Percentiles rank a stretch among this genome's conserved stretches.
phyloP scores from a whole-genome alignment of 768 basidiomycete species.

The Pisolithus albus region DNA sequence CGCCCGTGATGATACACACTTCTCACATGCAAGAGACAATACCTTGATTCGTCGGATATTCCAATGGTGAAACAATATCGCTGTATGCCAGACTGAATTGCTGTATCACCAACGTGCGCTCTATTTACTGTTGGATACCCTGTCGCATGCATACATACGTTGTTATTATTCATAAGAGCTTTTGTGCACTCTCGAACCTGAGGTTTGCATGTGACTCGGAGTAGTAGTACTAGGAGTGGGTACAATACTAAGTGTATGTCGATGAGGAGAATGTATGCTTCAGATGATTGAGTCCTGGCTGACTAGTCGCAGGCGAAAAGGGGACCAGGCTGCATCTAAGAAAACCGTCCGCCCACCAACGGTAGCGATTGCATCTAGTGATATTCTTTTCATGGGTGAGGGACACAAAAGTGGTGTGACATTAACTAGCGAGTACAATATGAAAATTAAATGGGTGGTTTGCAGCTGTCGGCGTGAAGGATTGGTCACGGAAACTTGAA shows the following conservation, averaged over 20 bases:
- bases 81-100: constrained; percentile 15
- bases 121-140: constrained; percentile 27
- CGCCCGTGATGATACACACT: constrained; percentile 26
- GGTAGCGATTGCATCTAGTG: too few relatives aligned
- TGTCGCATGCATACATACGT: constrained; percentile 28
- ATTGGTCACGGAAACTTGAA: constrained; percentile 22
- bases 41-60: constrained; percentile 47
- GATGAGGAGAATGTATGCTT: too few relatives aligned
- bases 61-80: constrained; percentile 29
- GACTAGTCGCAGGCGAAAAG: too few relatives aligned
- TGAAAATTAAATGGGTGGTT: constrained; percentile 1
- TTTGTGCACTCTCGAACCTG: neutral
- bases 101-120: constrained; percentile 23
- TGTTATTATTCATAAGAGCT: constrained; percentile 1
- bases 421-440: constrained; percentile 3
- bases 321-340: too few relatives aligned
- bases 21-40: constrained; percentile 33
- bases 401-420: too few relatives aligned
- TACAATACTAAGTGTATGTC: too few relatives aligned
- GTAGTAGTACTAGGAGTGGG: too few relatives aligned
- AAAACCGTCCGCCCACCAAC: too few relatives aligned
- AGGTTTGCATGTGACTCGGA: too few relatives aligned
- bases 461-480: neutral
- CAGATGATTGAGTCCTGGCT: too few relatives aligned
- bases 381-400: too few relatives aligned